Base-by-base conservation (phyloP, 352 stramenopile species). In the Pythium myriotylum region DNA sequence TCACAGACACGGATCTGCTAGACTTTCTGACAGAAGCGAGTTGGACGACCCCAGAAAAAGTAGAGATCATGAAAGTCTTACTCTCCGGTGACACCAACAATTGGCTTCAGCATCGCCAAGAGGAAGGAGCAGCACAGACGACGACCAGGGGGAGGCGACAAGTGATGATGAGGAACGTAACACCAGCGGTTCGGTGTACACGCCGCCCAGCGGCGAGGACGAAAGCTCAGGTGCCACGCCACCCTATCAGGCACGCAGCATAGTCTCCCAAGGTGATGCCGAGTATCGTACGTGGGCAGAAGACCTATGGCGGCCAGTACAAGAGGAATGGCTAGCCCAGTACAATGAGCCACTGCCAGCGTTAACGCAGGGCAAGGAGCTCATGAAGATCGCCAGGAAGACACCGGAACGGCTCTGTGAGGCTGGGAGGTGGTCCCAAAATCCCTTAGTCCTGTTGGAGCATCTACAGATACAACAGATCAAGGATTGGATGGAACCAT, bases 1-100 rank as follows among this genome's bases (percentile, higher is more conserved):
- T 55, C 32, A 55, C 49, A 4, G 32, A 35, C 7, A 16, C n/a
- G 2, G 49, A 55, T 43, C 29, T 55, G n/a, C n/a, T 55, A 8
- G 7, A 5, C 19, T 55, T 55, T 19, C 32, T 55, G 12, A 14
- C 29, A 17, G 49, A 55, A 10, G 49, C 23, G 1, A 19, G 20
- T 22, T 55, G 49, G 49, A 29, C 27, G 2, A 2, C 9, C 2
- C 19, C 5, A n/a, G 49, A 45, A 17, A 55, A 55, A n/a, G 5
- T 14, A 20, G 49, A 55, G 7, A 14, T 55, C 6, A 20, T 55
- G n/a, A 26, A 23, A 14, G 16, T 35, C 27, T 26, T 52, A 2
- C 22, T 52, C 16, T 9, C 22, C 3, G 45, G 23, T 8, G 45
- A 23, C 9, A n/a, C 13, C 3, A 52, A 52, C 24, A 20, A 4